Percentiles rank a stretch among this genome's conserved stretches.
Conservation (phyloP, 192 early-diverging fungal species). For the Coemansia sp. region DNA sequence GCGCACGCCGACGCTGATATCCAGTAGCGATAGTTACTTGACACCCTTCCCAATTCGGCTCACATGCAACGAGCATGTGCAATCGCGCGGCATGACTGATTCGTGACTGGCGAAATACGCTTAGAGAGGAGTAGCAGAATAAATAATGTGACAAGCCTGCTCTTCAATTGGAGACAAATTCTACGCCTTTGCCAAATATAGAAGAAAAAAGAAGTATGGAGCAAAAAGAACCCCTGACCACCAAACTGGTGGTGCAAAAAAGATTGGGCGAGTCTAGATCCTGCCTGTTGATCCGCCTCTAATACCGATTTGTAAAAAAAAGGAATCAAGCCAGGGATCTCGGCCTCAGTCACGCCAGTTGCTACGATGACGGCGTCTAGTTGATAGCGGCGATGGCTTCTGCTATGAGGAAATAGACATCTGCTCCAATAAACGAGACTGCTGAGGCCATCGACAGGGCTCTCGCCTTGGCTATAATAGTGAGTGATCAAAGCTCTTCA, state of each 20-base stretch:
- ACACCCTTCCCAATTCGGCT: conserved; percentile 47
- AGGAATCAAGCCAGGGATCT: background rate
- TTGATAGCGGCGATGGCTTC: no score
- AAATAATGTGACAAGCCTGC: background rate
- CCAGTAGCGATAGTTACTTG: conserved; percentile 31
- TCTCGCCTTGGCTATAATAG: background rate
- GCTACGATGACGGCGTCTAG: no score
- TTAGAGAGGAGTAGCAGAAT: background rate
- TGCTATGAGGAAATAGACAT: no score
- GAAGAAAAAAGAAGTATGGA: background rate
- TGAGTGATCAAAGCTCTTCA: background rate
- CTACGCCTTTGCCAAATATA: background rate
- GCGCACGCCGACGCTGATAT: background rate
- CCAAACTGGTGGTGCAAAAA: no score
- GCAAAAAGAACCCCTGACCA: no score
- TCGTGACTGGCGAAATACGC: background rate
- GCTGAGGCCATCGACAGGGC: no score
- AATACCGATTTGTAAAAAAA: no score
- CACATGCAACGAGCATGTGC: conserved; percentile 53
- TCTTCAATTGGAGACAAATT: background rate
- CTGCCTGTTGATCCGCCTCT: no score
- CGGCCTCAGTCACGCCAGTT: no score
- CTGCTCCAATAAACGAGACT: background rate
- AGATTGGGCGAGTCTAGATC: no score
- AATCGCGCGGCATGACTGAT: conserved; percentile 50